Percentiles rank a stretch among this genome's conserved stretches.
Conservation (phyloP, 2,329 filamentous ascomycete species). For the Westerdykella ornata region DNA sequence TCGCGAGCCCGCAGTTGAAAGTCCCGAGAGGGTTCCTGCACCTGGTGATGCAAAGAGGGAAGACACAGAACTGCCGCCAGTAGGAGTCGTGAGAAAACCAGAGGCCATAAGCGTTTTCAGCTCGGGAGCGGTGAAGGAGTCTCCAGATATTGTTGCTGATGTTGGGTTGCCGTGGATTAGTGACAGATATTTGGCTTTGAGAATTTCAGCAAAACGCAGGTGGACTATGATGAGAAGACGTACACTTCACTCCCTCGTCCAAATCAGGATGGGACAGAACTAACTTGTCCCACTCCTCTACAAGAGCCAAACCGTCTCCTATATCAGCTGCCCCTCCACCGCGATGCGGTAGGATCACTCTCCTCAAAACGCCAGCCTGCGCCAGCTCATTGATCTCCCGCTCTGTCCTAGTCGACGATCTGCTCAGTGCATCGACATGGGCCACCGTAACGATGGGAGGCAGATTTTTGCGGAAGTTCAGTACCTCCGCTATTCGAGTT, state of each 20-base stretch:
- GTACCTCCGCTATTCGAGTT: slow-evolving; percentile 55
- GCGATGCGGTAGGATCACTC: slow-evolving; percentile 56
- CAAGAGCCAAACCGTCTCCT: slow-evolving; percentile 57
- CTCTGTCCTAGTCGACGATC: slow-evolving; percentile 58
- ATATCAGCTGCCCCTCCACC: slow-evolving; percentile 52
- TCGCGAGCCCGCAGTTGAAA: slow-evolving; percentile 55
- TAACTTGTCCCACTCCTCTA: slow-evolving; percentile 45
- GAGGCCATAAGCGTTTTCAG: slow-evolving; percentile 55
- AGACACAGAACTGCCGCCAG: slow-evolving; percentile 27
- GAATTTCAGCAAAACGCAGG: slow-evolving; percentile 3
- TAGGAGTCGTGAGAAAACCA: slow-evolving; percentile 58
- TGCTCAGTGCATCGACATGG: slow-evolving; percentile 59
- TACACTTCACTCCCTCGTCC: slow-evolving; percentile 38
- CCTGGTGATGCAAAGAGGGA: slow-evolving; percentile 41
- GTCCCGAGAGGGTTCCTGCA: slow-evolving; percentile 49
- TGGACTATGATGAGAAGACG: background rate
- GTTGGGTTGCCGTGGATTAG: slow-evolving; percentile 50
- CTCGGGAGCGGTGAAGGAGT: slow-evolving; percentile 43
- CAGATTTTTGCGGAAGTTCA: slow-evolving; percentile 54
- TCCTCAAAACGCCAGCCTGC: slow-evolving; percentile 52
- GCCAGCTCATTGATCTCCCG: slow-evolving; percentile 59
- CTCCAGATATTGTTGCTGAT: slow-evolving; percentile 38
- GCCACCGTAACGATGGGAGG: slow-evolving; percentile 60
- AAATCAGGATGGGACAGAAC: slow-evolving; percentile 23
- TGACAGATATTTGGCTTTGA: slow-evolving; percentile 43